Evolutionary conservation across 179 eudicot species (phyloP), one percentile per base, ranked within the genome.

Genomic region (Actinidia arguta): DNA sequence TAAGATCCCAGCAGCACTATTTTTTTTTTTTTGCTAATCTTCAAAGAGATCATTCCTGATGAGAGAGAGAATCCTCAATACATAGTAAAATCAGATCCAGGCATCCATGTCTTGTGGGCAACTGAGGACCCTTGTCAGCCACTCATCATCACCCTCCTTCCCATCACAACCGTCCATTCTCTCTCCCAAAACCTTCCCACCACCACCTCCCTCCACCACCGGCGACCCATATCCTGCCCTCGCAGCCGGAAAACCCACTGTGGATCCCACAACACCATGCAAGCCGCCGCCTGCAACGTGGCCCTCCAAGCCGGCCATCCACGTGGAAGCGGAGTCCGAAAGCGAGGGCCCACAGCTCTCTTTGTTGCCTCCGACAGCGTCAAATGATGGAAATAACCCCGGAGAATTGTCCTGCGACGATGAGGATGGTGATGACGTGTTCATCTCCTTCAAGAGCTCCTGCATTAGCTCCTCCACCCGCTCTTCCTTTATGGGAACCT

Each of bases 331-430:
- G 24, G 76, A 48, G 79, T 72, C 87, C 42, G 90, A 89, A 25
- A 87, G 66, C 5, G 90, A 82, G 13, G 91, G 85, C 6, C 91
- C 91, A 59, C 90, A 87, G 16, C 85, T 81, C 82, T 85, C 91
- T 8, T 85, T 87, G 76, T 89, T 79, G 3, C 87, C 89, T 63
- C 83, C 85, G 63, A 78, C 85, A 44, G 82, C 80, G 27, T 5
- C 54, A 1, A 50, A 86, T 47, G 42, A 88, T 80, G 1, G 88
- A n/a, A n/a, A n/a, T n/a, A n/a, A n/a, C n/a, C n/a, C n/a, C n/a
- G n/a, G n/a, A n/a, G n/a, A n/a, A n/a, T n/a, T n/a, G n/a, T n/a
- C n/a, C n/a, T n/a, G n/a, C n/a, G n/a, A n/a, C n/a, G n/a, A n/a
- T n/a, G n/a, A n/a, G n/a, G n/a, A n/a, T n/a, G n/a, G n/a, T n/a